Evolutionary conservation across 1,139 yeast species (phyloP), one percentile per base, ranked within the genome.

Genomic region (Nakaseomyces nivariensis): DNA sequence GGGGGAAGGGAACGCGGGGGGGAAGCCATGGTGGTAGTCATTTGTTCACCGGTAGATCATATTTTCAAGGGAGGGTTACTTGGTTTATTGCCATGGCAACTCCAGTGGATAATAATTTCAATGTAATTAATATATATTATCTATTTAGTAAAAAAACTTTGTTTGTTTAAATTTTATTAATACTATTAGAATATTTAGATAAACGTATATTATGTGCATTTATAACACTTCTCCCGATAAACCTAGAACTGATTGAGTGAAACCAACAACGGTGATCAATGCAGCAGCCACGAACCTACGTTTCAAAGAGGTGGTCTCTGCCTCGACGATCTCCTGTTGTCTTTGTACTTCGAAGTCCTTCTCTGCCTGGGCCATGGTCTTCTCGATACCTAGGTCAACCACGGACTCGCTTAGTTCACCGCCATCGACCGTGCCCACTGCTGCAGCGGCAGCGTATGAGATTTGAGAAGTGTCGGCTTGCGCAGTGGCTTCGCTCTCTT

Each of bases 221-320:
- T 56, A 55, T 40, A 54, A 54, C 13, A 65, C 65, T 47, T 64
- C 68, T 22, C 68, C 68, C 48, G 63, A 62, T 22, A 64, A 43
- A 11, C 68, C 68, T 10, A 64, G 37, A 7, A 62, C 59, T 22
- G 66, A 58, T 45, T 63, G 59, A 11, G 56, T 53, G 38, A 62
- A 57, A 4, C 67, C 68, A 3, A 54, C 54, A 4, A 57, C 45
- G n/a, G 60, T 33, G 22, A 46, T 53, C n/a, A 57, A 48, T 2
- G 52, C 27, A 1, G 61, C 47, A 7, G 58, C 54, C 2, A 58
- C n/a, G 5, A 53, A 32, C 25, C 61, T 45, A 43, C 59, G 58
- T 25, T 42, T 50, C 24, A n/a, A 56, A 44, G 44, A 54, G 51
- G 27, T 49, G 32, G 38, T 49, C 24, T 50, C 53, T 13, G 49